Percentiles rank a stretch among this genome's conserved stretches.
These are phyloP conservation scores for Lipomyces spencermartinsiae DNA, from an alignment of 805 yeast species.

Conservation along the genomic window DNA sequence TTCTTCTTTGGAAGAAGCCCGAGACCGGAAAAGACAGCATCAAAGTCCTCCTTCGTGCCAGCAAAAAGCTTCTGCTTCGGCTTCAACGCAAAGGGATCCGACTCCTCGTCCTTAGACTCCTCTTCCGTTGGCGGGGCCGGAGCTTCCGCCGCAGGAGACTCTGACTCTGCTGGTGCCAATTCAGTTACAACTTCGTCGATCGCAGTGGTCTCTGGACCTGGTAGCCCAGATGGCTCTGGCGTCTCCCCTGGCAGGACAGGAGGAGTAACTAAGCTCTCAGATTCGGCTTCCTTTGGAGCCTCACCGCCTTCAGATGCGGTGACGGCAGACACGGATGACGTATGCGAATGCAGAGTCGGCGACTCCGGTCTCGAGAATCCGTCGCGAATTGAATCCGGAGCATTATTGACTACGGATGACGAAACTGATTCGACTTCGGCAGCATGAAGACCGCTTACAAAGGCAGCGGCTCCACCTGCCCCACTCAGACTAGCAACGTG, in stretches of 20 bases:
- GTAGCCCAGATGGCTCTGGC: background rate
- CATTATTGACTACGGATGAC: conserved; percentile 89
- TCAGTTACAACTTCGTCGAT: background rate
- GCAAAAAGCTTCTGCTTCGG: conserved; percentile 10
- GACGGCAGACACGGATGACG: conserved; percentile 40
- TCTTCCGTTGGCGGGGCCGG: conserved; percentile 16
- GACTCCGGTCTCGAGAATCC: conserved; percentile 54
- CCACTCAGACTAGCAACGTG: conserved; percentile 19
- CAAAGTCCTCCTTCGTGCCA: conserved; percentile 38
- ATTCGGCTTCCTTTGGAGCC: conserved; percentile 20
- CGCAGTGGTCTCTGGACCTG: background rate
- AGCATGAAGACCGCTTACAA: conserved; percentile 11
- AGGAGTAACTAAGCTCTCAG: conserved; percentile 19
- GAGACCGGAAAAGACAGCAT: conserved; percentile 28
- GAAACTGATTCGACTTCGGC: conserved; percentile 62
- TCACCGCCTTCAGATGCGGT: conserved; percentile 38
- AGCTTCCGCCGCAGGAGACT: conserved; percentile 21
- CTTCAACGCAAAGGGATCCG: conserved; percentile 27
- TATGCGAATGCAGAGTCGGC: conserved; percentile 47
- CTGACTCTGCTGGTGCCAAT: conserved; percentile 6
- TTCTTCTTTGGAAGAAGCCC: conserved; percentile 29
- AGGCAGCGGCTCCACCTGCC: conserved; percentile 6
- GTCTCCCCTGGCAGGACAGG: background rate
- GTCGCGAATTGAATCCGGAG: conserved; percentile 82
- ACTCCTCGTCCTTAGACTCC: conserved; percentile 20